Evolutionary conservation across 805 yeast species (phyloP).

Genomic region (Hanseniaspora jakobsenii): DNA sequence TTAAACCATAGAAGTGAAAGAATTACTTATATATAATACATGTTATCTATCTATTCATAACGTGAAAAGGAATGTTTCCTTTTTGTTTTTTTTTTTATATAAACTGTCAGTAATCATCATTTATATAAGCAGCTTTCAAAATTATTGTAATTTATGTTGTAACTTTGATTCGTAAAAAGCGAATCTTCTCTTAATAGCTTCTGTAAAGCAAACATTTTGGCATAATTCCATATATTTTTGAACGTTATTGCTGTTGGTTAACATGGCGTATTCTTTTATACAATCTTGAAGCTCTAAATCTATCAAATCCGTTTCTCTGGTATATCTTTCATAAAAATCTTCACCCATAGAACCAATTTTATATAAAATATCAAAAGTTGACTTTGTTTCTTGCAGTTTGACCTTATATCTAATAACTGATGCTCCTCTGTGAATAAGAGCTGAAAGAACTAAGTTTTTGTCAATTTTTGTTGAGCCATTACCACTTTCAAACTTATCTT

Average conservation of each 20-base stretch:
- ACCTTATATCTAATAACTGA: slow-evolving; percentile 78
- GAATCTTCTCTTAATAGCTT: slow-evolving; percentile 71
- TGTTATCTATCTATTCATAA: no score
- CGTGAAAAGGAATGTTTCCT: not conserved
- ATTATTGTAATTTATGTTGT: slow-evolving; percentile 6
- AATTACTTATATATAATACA: no score
- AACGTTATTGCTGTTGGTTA: slow-evolving; percentile 65
- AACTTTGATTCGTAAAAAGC: slow-evolving; percentile 13
- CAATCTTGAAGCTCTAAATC: slow-evolving; percentile 72
- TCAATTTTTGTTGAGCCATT: slow-evolving; percentile 44
- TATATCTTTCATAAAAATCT: slow-evolving; percentile 68
- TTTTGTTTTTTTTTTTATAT: no score
- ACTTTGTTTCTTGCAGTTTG: slow-evolving; percentile 68
- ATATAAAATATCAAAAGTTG: slow-evolving; percentile 55
- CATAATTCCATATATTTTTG: slow-evolving; percentile 62
- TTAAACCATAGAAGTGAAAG: no score
- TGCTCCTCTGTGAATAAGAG: slow-evolving; percentile 59
- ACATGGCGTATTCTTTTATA: slow-evolving; percentile 57
- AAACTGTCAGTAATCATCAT: no score
- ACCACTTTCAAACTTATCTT: slow-evolving; percentile 25
- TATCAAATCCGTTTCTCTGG: slow-evolving; percentile 62
- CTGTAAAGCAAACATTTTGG: slow-evolving; percentile 84
- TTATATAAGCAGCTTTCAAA: no score
- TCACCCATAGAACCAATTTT: slow-evolving; percentile 89
- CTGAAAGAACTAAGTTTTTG: slow-evolving; percentile 63